Evolutionary conservation across 257 asterid species (phyloP).

Genomic region (Solanum pennellii): DNA sequence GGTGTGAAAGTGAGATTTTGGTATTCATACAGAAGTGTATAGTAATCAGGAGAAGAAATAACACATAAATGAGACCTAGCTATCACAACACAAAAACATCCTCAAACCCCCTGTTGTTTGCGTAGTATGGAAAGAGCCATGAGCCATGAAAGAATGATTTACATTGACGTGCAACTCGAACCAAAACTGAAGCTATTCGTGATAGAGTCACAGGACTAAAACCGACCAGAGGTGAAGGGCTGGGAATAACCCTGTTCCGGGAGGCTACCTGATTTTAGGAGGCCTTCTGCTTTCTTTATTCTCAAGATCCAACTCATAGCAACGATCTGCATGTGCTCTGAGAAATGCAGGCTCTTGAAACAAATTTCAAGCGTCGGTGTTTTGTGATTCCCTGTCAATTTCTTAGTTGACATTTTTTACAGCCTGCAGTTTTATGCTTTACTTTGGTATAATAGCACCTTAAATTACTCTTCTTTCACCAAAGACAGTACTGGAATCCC

Average conservation of each 20-base stretch:
- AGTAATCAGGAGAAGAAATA: not conserved
- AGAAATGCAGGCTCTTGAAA: not conserved
- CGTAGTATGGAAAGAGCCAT: not conserved
- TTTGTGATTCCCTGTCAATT: not conserved
- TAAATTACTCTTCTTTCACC: conserved; percentile 22
- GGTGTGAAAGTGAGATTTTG: not conserved
- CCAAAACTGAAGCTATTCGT: not conserved
- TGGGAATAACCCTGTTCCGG: not conserved
- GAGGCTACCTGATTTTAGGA: not conserved
- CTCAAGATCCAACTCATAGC: not conserved
- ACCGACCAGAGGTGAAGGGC: not conserved
- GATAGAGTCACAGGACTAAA: not conserved
- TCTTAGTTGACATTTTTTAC: not conserved
- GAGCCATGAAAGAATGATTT: not conserved
- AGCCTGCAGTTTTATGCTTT: not conserved
- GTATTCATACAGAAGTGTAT: not conserved
- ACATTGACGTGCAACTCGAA: not conserved
- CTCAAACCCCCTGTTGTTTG: not conserved
- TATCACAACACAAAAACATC: not conserved
- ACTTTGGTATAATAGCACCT: not conserved
- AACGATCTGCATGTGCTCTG: not conserved
- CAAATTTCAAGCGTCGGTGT: not conserved
- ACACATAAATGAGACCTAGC: not conserved
- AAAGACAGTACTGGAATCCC: conserved; percentile 79
- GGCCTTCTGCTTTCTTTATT: not conserved